phyloP scores from a whole-genome alignment of 164 flowering plant genomes.

The Macadamia integrifolia region DNA sequence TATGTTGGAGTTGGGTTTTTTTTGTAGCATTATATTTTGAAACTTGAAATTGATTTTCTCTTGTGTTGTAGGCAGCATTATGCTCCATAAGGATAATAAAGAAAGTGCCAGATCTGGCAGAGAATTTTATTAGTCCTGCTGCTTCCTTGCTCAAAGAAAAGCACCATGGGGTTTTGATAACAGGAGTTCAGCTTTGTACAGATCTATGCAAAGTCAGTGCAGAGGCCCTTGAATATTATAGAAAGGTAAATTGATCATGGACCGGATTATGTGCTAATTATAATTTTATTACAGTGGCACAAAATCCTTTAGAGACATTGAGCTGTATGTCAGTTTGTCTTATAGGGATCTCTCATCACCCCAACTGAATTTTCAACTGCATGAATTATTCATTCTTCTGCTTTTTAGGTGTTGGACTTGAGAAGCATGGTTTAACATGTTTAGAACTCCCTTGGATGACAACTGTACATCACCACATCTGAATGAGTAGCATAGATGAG shows the following conservation, averaged over 20 bases:
- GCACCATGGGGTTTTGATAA: conserved; percentile 90
- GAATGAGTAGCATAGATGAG: too few species aligned
- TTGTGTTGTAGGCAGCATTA: conserved; percentile 70
- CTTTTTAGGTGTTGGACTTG: too few species aligned
- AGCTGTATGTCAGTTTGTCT: not conserved
- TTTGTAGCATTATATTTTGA: not conserved
- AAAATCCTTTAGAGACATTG: not conserved
- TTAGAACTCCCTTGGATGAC: too few species aligned
- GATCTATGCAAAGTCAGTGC: conserved; percentile 81
- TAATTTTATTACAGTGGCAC: not conserved
- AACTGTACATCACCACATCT: too few species aligned
- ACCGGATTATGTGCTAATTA: not conserved
- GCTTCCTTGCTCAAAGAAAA: conserved; percentile 87
- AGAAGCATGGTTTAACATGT: too few species aligned
- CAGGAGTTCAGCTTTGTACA: conserved; percentile 92
- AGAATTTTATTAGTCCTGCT: conserved; percentile 84
- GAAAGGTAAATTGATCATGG: conserved; percentile 54
- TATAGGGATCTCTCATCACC: too few species aligned
- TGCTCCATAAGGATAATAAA: conserved; percentile 90
- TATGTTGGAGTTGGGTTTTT: too few species aligned
- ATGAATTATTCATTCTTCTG: too few species aligned
- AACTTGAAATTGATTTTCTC: conserved; percentile 3
- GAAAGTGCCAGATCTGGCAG: conserved; percentile 97
- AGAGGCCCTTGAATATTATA: conserved; percentile 85
- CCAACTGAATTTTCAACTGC: too few species aligned